These are phyloP conservation scores for Rhododendron ovatum DNA, from an alignment of 148 eudicot genomes.

Conservation along the genomic window DNA sequence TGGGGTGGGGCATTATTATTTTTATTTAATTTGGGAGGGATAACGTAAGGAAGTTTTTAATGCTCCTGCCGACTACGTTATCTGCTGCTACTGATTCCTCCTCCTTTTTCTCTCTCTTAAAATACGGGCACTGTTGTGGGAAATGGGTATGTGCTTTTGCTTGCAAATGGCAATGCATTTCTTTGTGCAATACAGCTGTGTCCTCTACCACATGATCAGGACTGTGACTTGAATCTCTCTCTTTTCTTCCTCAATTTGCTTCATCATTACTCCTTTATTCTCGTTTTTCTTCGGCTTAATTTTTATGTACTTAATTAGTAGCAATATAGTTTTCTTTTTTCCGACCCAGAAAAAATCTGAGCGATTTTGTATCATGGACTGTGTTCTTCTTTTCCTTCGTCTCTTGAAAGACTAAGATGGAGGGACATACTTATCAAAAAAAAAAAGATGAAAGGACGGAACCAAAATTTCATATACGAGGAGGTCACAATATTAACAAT, in stretches of 20 bases:
- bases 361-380: background rate
- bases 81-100: background rate
- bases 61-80: slow-evolving; percentile 5
- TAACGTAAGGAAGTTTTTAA: background rate
- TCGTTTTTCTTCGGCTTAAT: background rate
- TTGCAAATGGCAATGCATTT: slow-evolving; percentile 6
- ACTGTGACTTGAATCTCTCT: background rate
- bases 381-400: no score
- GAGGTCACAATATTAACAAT: no score
- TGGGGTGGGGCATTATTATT: background rate
- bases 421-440: no score
- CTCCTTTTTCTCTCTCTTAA: background rate
- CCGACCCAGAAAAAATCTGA: background rate
- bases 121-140: background rate
- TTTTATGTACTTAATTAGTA: background rate
- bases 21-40: background rate
- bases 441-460: no score
- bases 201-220: background rate
- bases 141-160: background rate
- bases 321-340: no score
- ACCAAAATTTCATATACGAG: background rate
- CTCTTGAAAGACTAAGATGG: no score
- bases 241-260: background rate
- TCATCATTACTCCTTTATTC: background rate
- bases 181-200: background rate